Conservation (phyloP, 371 early-diverging fungal species). For the Saksenaea vasiformis region DNA sequence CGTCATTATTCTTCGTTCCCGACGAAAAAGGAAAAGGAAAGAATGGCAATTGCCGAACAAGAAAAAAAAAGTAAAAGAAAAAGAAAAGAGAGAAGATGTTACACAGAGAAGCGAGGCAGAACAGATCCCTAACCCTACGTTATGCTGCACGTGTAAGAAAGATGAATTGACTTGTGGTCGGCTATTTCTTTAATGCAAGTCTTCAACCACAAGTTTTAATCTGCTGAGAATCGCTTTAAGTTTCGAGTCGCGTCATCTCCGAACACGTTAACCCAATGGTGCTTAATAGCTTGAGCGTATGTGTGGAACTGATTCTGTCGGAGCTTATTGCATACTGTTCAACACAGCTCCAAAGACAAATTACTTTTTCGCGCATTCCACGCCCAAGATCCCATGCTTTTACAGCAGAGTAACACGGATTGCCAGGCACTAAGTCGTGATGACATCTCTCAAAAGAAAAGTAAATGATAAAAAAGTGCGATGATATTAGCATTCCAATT, state of each 20-base stretch:
- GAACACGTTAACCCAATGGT: slow-evolving; percentile 27
- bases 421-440: slow-evolving; percentile 7
- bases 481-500: not conserved
- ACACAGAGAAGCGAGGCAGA: too few relatives aligned
- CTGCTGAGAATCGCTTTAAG: not conserved
- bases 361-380: not conserved
- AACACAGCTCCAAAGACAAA: slow-evolving; percentile 40
- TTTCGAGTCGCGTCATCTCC: not conserved
- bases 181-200: not conserved
- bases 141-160: too few relatives aligned
- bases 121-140: too few relatives aligned
- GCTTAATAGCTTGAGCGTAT: slow-evolving; percentile 34
- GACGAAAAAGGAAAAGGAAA: not conserved
- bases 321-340: slow-evolving; percentile 31
- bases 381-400: slow-evolving; percentile 2
- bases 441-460: not conserved
- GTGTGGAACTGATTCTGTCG: slow-evolving; percentile 42
- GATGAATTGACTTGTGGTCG: too few relatives aligned
- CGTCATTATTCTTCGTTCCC: slow-evolving; percentile 1
- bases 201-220: not conserved
- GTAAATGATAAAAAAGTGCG: not conserved
- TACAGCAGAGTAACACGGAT: not conserved
- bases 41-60: not conserved
- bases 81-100: too few relatives aligned
- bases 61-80: not conserved